Percentiles rank a stretch among this genome's conserved stretches.
Conservation (phyloP, 352 stramenopile genomes). For the Pythium folliculosum region DNA sequence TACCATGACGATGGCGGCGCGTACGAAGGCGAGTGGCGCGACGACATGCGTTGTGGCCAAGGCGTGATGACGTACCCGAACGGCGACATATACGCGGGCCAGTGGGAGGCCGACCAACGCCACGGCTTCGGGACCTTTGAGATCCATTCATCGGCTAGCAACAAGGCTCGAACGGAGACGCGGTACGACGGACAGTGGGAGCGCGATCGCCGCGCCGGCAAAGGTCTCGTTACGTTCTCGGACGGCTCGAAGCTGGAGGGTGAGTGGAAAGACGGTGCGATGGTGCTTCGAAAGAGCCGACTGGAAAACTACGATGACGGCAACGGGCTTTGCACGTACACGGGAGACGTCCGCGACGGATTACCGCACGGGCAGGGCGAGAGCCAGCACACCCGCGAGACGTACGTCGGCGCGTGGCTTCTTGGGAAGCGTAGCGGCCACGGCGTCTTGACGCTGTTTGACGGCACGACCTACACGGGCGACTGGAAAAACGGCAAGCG, state of each 20-base stretch:
- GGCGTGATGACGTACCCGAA: constrained; percentile 56
- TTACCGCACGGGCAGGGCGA: constrained; percentile 62
- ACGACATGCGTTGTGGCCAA: constrained; percentile 50
- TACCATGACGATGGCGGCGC: constrained; percentile 50
- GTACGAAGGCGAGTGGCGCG: constrained; percentile 70
- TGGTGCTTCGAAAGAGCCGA: constrained; percentile 22
- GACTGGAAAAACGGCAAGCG: constrained; percentile 84
- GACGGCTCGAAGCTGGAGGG: constrained; percentile 50
- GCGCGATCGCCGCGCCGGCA: constrained; percentile 52
- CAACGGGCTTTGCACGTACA: constrained; percentile 52
- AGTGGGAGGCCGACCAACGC: constrained; percentile 49
- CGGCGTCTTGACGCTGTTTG: constrained; percentile 48
- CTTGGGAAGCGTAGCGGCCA: constrained; percentile 52
- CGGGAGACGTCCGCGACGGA: constrained; percentile 38
- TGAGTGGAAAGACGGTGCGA: constrained; percentile 35
- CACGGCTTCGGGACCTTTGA: constrained; percentile 60
- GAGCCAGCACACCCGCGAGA: constrained; percentile 46
- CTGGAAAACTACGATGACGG: constrained; percentile 59
- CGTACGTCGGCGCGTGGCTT: constrained; percentile 55
- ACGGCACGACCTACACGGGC: constrained; percentile 84
- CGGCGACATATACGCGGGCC: constrained; percentile 51
- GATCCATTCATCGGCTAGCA: constrained; percentile 2
- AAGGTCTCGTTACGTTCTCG: constrained; percentile 61
- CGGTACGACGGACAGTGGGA: constrained; percentile 81
- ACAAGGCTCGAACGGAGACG: constrained; percentile 24